Evolutionary conservation across 139 green algal species (phyloP).

Genomic region (Pedinophyceae sp.): DNA sequence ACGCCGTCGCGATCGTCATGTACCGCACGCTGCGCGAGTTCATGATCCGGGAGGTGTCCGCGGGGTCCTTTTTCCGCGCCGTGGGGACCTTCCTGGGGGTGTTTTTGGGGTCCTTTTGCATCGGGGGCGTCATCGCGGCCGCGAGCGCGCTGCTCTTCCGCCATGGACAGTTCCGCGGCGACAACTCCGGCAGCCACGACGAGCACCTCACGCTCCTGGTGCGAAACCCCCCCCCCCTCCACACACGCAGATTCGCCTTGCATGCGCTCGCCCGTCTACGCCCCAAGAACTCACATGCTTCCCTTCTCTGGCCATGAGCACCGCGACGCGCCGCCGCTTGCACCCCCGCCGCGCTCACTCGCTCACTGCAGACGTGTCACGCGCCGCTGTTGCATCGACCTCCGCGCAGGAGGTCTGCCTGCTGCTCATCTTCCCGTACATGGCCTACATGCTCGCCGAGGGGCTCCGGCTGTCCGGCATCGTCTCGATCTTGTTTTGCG

Average conservation of each 20-base stretch:
- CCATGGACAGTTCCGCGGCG: constrained; percentile 8
- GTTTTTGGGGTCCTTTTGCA: constrained; percentile 25
- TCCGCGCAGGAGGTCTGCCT: constrained; percentile 29
- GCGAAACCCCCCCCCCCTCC: no score
- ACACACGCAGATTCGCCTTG: no score
- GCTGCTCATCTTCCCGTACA: constrained; percentile 35
- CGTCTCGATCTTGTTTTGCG: constrained; percentile 64
- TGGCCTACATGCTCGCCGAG: constrained; percentile 61
- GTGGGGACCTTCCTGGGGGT: constrained; percentile 28
- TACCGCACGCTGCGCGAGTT: constrained; percentile 38
- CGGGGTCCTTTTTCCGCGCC: constrained; percentile 22
- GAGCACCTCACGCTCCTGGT: no score
- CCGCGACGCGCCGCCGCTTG: no score
- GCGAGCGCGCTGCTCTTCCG: constrained; percentile 19
- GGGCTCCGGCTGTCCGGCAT: constrained; percentile 40
- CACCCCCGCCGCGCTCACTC: no score
- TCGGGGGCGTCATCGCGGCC: constrained; percentile 32
- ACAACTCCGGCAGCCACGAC: constrained; percentile 7
- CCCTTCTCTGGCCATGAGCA: no score
- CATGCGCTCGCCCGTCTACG: no score
- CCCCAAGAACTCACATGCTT: no score
- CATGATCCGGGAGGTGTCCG: constrained; percentile 6
- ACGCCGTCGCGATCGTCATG: constrained; percentile 64
- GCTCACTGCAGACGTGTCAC: no score
- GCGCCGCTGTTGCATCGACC: not conserved